Conservation (phyloP, 495 filamentous ascomycete species). For the Parachaetomium inaequale region DNA sequence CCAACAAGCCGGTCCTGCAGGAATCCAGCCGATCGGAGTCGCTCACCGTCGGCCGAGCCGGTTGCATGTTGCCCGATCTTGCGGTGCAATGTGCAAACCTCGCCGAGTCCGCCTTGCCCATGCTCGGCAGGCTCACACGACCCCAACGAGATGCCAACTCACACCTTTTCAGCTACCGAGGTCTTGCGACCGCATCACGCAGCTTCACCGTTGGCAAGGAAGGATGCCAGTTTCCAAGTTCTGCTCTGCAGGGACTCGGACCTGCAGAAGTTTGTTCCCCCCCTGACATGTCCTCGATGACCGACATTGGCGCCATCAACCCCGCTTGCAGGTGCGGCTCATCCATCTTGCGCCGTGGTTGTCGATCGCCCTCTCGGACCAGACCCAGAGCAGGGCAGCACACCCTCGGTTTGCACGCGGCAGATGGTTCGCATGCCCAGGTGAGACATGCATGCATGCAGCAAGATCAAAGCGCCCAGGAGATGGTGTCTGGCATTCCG, state of each 20-base stretch:
- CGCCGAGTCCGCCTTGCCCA: slow-evolving; percentile 12
- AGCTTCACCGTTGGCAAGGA: too few species aligned
- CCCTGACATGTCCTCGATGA: neutral
- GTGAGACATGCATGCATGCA: slow-evolving; percentile 25
- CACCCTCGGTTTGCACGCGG: slow-evolving; percentile 21
- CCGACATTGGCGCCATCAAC: neutral
- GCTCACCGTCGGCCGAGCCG: slow-evolving; percentile 10
- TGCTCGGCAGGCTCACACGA: slow-evolving; percentile 7
- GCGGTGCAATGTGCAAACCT: neutral
- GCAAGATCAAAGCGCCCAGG: slow-evolving; percentile 7
- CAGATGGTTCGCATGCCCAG: slow-evolving; percentile 26
- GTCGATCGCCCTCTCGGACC: slow-evolving; percentile 6
- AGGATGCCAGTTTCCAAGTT: neutral
- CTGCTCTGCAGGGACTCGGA: neutral
- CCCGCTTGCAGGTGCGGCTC: neutral
- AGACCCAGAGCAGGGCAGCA: slow-evolving; percentile 4
- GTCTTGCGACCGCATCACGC: neutral
- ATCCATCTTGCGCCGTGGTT: neutral
- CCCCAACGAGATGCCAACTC: slow-evolving; percentile 4
- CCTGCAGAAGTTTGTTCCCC: too few species aligned
- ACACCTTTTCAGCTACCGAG: slow-evolving; percentile 3
- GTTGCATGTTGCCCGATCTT: neutral
- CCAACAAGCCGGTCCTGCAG: slow-evolving; percentile 11
- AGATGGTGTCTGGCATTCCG: neutral
- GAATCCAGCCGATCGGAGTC: slow-evolving; percentile 4